Evolutionary conservation across 2,329 filamentous ascomycete genomes (phyloP), one percentile per base, ranked within the genome.

Genomic region (Colletotrichum sp.): DNA sequence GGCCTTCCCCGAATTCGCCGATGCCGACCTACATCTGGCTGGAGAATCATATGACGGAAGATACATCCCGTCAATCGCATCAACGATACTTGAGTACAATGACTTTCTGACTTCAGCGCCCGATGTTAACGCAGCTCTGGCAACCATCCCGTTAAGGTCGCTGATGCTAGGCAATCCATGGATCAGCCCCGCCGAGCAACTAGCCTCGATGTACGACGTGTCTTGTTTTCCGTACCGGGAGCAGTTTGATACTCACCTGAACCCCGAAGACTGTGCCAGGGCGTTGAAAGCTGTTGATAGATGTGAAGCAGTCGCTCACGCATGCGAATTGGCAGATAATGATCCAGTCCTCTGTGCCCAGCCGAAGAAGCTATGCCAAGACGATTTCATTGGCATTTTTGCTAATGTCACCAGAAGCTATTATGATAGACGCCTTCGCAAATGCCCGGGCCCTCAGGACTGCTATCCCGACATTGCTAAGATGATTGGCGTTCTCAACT

Each of bases 21-120:
- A 12, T 34, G 54, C 36, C 16, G 62, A 66, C 54, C 54, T 70
- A 9, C 69, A 70, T 18, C 27, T 70, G 18, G 38, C 62, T 1
- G 69, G 69, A 15, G 69, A 66, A 27, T 70, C 69, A 31, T 70
- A 57, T 27, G 69, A 54, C 29, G 69, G 69, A 16, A 51, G 69
- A 18, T 70, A 66, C 36, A 55, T 70, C 34, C 69, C 62, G 12
- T 38, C 31, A 16, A 15, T 66, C 7, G 69, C 69, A 18, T 55
- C 61, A 15, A 33, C 33, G 6, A 66, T 61, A 36, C 36, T 61
- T 36, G 69, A 70, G 27, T 66, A 66, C 36, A 70, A 70, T 21
- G 33, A 38, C 7, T 70, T 70, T 51, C 12, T 70, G 27, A 36
- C 47, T 16, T 66, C 63, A 12, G 63, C 47, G 6, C 47, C 63